These are phyloP conservation scores for Inonotus obliquus DNA, from an alignment of 1,284 basidiomycete species.

Conservation along the genomic window DNA sequence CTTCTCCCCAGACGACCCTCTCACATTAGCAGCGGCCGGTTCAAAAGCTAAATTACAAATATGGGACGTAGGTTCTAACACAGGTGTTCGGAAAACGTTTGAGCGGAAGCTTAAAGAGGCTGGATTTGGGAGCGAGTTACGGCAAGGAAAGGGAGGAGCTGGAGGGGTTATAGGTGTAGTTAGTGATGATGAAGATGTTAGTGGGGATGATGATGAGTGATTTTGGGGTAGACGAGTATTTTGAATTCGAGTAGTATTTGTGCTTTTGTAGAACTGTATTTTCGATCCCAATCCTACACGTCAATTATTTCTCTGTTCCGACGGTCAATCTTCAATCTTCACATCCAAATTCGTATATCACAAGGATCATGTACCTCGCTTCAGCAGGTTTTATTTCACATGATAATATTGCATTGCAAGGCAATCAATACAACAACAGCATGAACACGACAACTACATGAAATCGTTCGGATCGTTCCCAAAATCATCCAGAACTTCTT, in stretches of 20 bases:
- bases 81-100: constrained; percentile 76
- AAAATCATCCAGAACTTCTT: constrained; percentile 84
- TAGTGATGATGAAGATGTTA: constrained; percentile 58
- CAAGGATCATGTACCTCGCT: too few relatives aligned
- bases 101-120: constrained; percentile 66
- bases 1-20: constrained; percentile 92
- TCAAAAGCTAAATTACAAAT: constrained; percentile 91
- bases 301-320: too few relatives aligned
- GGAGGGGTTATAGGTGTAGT: constrained; percentile 69
- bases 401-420: too few relatives aligned
- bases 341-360: too few relatives aligned
- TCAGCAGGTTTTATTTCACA: too few relatives aligned
- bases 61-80: constrained; percentile 86
- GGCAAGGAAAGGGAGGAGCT: constrained; percentile 49
- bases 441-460: constrained; percentile 46
- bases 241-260: too few relatives aligned
- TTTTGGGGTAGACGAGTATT: too few relatives aligned
- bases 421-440: not conserved
- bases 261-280: too few relatives aligned
- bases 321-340: too few relatives aligned
- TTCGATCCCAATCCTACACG: too few relatives aligned
- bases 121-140: constrained; percentile 49
- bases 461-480: constrained; percentile 66
- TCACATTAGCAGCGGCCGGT: constrained; percentile 92
- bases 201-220: constrained; percentile 40